These are phyloP conservation scores for Astrocystis sublimbata DNA, from an alignment of 495 filamentous ascomycete genomes.

Conservation along the genomic window DNA sequence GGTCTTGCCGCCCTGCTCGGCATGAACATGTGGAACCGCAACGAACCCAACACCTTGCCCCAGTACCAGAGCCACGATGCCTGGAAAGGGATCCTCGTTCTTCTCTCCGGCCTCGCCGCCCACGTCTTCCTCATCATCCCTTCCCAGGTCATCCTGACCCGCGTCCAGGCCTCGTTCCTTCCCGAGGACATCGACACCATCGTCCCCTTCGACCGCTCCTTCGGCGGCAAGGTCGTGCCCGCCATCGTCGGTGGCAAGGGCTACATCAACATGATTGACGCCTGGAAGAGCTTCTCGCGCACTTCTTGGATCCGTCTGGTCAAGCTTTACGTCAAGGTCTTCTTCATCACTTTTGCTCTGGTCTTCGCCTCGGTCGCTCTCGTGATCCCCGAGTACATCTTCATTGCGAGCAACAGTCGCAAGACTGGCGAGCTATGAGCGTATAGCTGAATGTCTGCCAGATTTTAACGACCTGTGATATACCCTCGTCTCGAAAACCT, in stretches of 20 bases:
- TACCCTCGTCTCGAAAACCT: background rate
- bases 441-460: too few relatives aligned
- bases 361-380: conserved; percentile 47
- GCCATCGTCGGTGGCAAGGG: conserved; percentile 69
- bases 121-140: conserved; percentile 43
- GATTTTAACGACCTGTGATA: background rate
- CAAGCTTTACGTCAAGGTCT: conserved; percentile 68
- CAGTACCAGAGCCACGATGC: conserved; percentile 23
- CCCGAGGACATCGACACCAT: conserved; percentile 50
- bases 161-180: conserved; percentile 54
- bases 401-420: conserved; percentile 32
- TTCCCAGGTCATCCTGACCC: conserved; percentile 43
- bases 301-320: conserved; percentile 64
- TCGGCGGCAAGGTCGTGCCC: conserved; percentile 50
- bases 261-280: conserved; percentile 66
- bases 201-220: conserved; percentile 54
- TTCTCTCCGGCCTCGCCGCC: conserved; percentile 28
- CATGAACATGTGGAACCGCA: conserved; percentile 29
- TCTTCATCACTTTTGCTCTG: conserved; percentile 44
- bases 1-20: conserved; percentile 32
- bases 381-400: conserved; percentile 35
- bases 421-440: conserved; percentile 22
- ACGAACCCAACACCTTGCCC: conserved; percentile 21
- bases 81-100: conserved; percentile 38
- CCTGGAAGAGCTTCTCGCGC: conserved; percentile 69